A percentile compares a stretch with the other conserved stretches of the same genome.
Conservation (phyloP, 2,329 filamentous ascomycete genomes). For the Exophiala xenobiotica region DNA sequence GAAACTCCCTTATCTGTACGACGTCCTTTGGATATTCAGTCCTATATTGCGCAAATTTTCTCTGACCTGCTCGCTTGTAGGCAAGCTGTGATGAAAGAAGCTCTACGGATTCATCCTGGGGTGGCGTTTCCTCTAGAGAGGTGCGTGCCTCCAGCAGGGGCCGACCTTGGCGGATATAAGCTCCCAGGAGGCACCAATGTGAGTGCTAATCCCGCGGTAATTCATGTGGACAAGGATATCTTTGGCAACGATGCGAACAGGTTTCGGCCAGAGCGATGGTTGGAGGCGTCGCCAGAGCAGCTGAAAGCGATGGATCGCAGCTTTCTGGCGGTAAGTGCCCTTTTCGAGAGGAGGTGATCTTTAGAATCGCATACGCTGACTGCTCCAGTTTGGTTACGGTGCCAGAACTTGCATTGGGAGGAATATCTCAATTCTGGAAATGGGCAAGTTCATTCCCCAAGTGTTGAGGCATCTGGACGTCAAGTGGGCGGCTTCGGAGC, state of each 20-base stretch:
- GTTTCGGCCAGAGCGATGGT: slow-evolving; percentile 33
- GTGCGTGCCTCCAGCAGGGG: slow-evolving; percentile 51
- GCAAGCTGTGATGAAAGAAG: slow-evolving; percentile 48
- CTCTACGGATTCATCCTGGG: slow-evolving; percentile 48
- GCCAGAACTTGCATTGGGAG: slow-evolving; percentile 15
- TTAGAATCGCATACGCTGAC: background rate
- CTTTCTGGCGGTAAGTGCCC: slow-evolving; percentile 12
- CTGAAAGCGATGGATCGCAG: slow-evolving; percentile 32
- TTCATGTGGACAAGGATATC: slow-evolving; percentile 18
- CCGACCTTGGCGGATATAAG: slow-evolving; percentile 29
- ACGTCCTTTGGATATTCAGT: background rate
- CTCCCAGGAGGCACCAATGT: slow-evolving; percentile 31
- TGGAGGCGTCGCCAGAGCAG: slow-evolving; percentile 36
- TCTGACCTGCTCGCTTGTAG: background rate
- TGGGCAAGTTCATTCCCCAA: background rate
- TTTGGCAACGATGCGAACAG: slow-evolving; percentile 24
- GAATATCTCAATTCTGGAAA: background rate
- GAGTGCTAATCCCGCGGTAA: slow-evolving; percentile 4
- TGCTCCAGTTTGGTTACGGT: background rate
- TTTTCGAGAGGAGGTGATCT: background rate
- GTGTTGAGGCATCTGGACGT: slow-evolving; percentile 8
- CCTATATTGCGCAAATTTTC: background rate
- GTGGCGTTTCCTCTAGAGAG: slow-evolving; percentile 32
- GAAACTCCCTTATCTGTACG: slow-evolving; percentile 16
- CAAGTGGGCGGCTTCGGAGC: slow-evolving; percentile 9